Evolutionary conservation across 163 green algal species (phyloP).

Genomic region (Chlamydomonas reinhardtii): DNA sequence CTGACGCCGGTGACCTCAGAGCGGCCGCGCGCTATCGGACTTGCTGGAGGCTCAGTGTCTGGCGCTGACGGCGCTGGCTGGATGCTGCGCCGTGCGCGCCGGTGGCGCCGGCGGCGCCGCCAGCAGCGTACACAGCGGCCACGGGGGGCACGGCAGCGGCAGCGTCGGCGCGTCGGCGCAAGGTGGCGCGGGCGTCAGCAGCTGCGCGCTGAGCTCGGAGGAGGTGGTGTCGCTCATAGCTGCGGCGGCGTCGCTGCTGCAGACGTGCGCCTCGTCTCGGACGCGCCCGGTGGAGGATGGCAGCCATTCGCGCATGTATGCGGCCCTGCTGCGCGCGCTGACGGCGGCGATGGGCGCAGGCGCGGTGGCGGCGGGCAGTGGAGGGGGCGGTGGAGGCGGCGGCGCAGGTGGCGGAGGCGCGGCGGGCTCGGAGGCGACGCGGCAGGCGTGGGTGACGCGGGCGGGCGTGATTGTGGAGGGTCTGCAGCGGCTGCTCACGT

Average conservation of each 20-base stretch:
- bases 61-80: slow-evolving; percentile 33
- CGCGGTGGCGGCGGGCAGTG: slow-evolving; percentile 17
- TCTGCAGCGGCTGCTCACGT: slow-evolving; percentile 53
- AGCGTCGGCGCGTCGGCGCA: not conserved
- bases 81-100: slow-evolving; percentile 10
- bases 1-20: no score
- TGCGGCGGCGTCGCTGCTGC: not conserved
- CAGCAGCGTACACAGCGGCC: not conserved
- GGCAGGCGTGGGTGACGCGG: slow-evolving; percentile 47
- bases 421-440: not conserved
- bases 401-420: slow-evolving; percentile 1
- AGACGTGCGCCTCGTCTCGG: not conserved
- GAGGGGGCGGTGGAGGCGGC: slow-evolving; percentile 15
- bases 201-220: not conserved
- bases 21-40: not conserved
- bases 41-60: slow-evolving; percentile 34
- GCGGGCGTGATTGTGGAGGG: slow-evolving; percentile 53
- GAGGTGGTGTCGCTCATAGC: not conserved
- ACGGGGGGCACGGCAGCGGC: not conserved
- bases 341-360: slow-evolving; percentile 11
- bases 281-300: slow-evolving; percentile 47
- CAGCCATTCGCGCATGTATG: slow-evolving; percentile 51
- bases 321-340: slow-evolving; percentile 48
- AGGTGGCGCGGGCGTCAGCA: not conserved
- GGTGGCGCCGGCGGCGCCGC: not conserved